Conservation (phyloP, 768 basidiomycete species). For the Tulasnella sp. region DNA sequence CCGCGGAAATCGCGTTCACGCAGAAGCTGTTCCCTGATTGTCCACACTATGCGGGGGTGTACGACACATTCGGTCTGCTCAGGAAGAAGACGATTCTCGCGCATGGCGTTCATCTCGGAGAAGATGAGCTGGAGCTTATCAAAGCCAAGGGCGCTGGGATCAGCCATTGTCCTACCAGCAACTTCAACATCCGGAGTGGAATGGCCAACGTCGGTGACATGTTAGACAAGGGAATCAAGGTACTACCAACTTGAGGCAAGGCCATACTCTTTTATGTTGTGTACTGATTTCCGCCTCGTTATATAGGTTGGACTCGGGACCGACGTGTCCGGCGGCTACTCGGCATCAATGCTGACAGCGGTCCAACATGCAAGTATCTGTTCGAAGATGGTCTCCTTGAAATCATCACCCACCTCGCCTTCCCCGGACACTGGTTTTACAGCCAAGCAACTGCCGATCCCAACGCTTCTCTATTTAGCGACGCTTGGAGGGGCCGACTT, state of each 20-base stretch:
- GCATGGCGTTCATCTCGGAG: constrained; percentile 72
- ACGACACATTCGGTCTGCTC: constrained; percentile 69
- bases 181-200: constrained; percentile 83
- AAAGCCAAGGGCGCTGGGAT: constrained; percentile 57
- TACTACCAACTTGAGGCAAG: too few species aligned
- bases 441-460: constrained; percentile 49
- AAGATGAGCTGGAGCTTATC: constrained; percentile 64
- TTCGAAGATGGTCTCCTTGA: constrained; percentile 62
- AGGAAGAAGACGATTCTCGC: constrained; percentile 74
- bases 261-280: constrained; percentile 8
- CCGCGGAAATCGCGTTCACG: constrained; percentile 55
- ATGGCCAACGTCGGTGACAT: constrained; percentile 67
- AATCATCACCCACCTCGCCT: constrained; percentile 20
- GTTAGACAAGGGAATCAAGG: constrained; percentile 81
- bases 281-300: neutral
- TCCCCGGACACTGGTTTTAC: constrained; percentile 18
- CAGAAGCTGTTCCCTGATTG: constrained; percentile 54
- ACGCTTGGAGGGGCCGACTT: constrained; percentile 86
- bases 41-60: constrained; percentile 65
- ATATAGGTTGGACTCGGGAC: constrained; percentile 86
- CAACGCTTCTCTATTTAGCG: constrained; percentile 78
- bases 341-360: constrained; percentile 63
- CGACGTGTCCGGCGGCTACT: constrained; percentile 82
- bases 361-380: constrained; percentile 70
- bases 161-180: constrained; percentile 90